Base-by-base conservation (phyloP, 2,329 filamentous ascomycete species). In the Penicillium sp. region DNA sequence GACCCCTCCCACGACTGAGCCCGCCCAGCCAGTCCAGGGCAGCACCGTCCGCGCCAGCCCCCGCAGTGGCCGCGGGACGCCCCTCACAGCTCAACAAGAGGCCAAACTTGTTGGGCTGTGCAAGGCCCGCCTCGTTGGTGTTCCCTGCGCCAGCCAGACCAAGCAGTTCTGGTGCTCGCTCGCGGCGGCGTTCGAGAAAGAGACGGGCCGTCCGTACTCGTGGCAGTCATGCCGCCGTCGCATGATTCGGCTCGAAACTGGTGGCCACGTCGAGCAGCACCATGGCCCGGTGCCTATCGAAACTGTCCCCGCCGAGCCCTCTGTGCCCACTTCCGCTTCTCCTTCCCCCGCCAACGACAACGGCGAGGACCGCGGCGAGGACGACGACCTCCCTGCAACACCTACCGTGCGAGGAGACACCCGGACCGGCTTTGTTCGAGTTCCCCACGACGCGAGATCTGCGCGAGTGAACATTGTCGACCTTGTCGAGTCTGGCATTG, bases 191-290 rank as follows among this genome's bases (percentile, higher is more conserved):
- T 58, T 71, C 3, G 52, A 60, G 13, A 37, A 47, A 31, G 27
- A 50, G 40, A 66, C 65, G 13, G 62, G 63, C 35, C 68, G 70
- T n/a, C 41, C 55, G 11, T 72, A 72, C 39, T 71, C 70, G 0
- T 70, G 69, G 67, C 66, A 67, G 37, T 72, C 70, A 3, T 72
- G 70, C 41, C 67, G 64, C 6, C 67, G 69, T 24, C 65, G 66
- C 19, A 69, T 72, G 35, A 3, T 19, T 16, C 37, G 31, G 2
- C 50, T 44, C 50, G 60, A 61, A 39, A 2, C 3, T 7, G 4
- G 31, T 5, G 33, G n/a, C 24, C 5, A n/a, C 6, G 2, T 6
- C 11, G 18, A 19, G 24, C 14, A 36, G 7, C 2, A 31, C 7
- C 5, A 2, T 3, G 47, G n/a, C 7, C 33, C 19, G 4, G 16